These are phyloP conservation scores for Termitomyces heimii DNA, from an alignment of 768 basidiomycete species.

Conservation along the genomic window DNA sequence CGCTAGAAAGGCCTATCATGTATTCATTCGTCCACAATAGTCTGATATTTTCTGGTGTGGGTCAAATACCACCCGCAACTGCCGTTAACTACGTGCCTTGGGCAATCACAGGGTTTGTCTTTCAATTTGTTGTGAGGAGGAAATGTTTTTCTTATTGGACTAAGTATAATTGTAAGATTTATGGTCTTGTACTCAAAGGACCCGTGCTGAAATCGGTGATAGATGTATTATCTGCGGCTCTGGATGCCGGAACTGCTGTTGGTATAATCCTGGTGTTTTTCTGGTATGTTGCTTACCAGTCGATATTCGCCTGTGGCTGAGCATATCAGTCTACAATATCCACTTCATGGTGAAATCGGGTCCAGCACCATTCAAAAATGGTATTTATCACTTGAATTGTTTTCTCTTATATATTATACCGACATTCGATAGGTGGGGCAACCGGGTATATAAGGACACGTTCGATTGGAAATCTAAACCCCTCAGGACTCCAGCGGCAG, in stretches of 20 bases:
- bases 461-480: slow-evolving; percentile 27
- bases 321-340: slow-evolving; percentile 35
- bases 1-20: neutral
- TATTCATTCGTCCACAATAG: slow-evolving; percentile 18
- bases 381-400: slow-evolving; percentile 13
- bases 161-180: slow-evolving; percentile 63
- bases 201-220: neutral
- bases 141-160: slow-evolving; percentile 69
- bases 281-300: slow-evolving; percentile 33
- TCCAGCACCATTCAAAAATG: slow-evolving; percentile 28
- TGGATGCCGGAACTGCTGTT: slow-evolving; percentile 69
- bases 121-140: slow-evolving; percentile 67
- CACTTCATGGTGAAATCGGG: slow-evolving; percentile 34
- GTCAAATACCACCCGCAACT: slow-evolving; percentile 73
- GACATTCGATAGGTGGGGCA: slow-evolving; percentile 13
- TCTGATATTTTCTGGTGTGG: slow-evolving; percentile 66
- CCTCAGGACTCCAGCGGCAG: slow-evolving; percentile 18
- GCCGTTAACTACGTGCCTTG: slow-evolving; percentile 83
- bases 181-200: neutral
- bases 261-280: slow-evolving; percentile 67
- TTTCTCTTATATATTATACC: neutral
- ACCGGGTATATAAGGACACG: slow-evolving; percentile 27
- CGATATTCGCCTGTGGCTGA: neutral
- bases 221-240: slow-evolving; percentile 73
- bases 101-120: slow-evolving; percentile 70